Evolutionary conservation across 495 filamentous ascomycete species (phyloP).

Genomic region (Daldinia decipiens): DNA sequence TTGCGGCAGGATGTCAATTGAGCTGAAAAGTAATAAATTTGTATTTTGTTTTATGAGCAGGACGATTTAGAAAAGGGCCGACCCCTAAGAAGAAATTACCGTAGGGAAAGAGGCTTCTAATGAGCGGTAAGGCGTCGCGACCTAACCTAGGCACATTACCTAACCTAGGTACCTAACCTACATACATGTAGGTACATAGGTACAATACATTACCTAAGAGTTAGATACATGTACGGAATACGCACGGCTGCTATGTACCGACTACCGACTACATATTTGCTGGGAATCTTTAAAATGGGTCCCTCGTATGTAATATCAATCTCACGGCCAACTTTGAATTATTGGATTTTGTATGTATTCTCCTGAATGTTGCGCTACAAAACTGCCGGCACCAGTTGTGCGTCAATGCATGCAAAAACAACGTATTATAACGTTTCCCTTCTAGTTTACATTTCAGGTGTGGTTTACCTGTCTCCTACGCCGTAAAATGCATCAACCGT

Average conservation of each 20-base stretch:
- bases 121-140: slow-evolving; percentile 4
- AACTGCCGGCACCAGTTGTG: neutral
- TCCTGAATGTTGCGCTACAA: neutral
- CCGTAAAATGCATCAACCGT: slow-evolving; percentile 43
- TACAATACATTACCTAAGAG: neutral
- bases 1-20: neutral
- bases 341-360: neutral
- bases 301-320: no score
- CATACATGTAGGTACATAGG: slow-evolving; percentile 1
- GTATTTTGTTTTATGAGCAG: neutral
- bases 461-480: slow-evolving; percentile 22
- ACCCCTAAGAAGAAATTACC: neutral
- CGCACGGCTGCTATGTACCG: no score
- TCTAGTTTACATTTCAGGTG: slow-evolving; percentile 35
- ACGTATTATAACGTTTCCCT: slow-evolving; percentile 18
- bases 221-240: no score
- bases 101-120: neutral
- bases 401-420: slow-evolving; percentile 9
- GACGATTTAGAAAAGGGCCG: neutral
- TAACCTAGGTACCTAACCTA: neutral
- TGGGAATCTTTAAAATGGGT: no score
- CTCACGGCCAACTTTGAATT: neutral
- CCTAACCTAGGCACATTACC: no score
- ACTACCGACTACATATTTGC: neutral
- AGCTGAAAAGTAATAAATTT: neutral